Conservation (phyloP, 2,329 filamentous ascomycete genomes). For the Pseudopyrenochaeta lycopersici region DNA sequence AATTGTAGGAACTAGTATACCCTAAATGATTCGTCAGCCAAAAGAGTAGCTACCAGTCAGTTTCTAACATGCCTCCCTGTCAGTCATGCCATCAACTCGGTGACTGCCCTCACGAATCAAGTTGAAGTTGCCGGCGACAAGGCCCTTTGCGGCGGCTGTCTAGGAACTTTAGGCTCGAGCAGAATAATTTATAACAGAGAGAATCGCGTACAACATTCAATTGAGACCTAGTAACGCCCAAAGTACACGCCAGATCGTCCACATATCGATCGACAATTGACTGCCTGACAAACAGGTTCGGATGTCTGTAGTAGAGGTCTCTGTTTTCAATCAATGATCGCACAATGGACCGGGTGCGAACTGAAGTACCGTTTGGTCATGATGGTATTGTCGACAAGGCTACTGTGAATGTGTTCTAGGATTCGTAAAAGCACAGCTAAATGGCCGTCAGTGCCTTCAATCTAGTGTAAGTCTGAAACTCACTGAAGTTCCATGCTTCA, state of each 20-base stretch:
- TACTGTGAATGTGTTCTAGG: slow-evolving; percentile 63
- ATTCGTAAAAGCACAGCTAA: slow-evolving; percentile 65
- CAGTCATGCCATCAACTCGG: slow-evolving; percentile 50
- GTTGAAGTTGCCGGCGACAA: slow-evolving; percentile 68
- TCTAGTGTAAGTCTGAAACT: neutral
- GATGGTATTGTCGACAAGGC: slow-evolving; percentile 57
- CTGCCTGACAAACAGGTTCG: slow-evolving; percentile 75
- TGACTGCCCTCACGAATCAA: slow-evolving; percentile 59
- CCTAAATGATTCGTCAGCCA: slow-evolving; percentile 53
- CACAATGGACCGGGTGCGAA: neutral
- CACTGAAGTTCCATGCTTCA: slow-evolving; percentile 68
- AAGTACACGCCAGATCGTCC: slow-evolving; percentile 76
- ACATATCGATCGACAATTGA: slow-evolving; percentile 74
- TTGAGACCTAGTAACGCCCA: slow-evolving; percentile 69
- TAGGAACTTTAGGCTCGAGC: slow-evolving; percentile 41
- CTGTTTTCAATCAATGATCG: slow-evolving; percentile 54
- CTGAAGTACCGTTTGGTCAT: slow-evolving; percentile 64
- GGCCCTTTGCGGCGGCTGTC: slow-evolving; percentile 78
- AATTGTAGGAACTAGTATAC: slow-evolving; percentile 67
- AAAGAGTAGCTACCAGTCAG: neutral
- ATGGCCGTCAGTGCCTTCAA: slow-evolving; percentile 11
- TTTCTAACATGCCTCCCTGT: slow-evolving; percentile 47
- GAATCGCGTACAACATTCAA: slow-evolving; percentile 71
- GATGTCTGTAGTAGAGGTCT: slow-evolving; percentile 82
- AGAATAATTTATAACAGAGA: slow-evolving; percentile 23